Percentiles rank a stretch among this genome's conserved stretches.
These are phyloP conservation scores for Daldinia childiae DNA, from an alignment of 495 filamentous ascomycete species.

Conservation along the genomic window DNA sequence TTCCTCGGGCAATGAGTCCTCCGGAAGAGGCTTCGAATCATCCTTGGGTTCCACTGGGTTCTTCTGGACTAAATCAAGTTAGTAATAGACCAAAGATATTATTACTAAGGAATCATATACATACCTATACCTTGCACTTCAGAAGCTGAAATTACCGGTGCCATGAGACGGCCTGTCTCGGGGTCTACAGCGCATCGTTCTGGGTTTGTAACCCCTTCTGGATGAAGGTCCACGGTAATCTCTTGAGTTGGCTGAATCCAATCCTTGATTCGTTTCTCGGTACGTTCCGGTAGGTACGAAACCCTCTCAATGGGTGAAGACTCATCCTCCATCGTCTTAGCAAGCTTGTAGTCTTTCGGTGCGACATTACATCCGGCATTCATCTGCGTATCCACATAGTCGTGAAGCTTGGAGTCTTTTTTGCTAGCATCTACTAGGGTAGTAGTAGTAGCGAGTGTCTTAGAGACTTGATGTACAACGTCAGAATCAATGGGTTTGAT, in stretches of 20 bases:
- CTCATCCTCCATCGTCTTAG: not conserved
- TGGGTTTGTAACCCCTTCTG: constrained; percentile 25
- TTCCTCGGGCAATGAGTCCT: not conserved
- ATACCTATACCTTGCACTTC: constrained; percentile 22
- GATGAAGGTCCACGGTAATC: constrained; percentile 24
- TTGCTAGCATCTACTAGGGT: not conserved
- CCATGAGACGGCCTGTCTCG: constrained; percentile 41
- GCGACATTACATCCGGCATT: not conserved
- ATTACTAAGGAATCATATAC: not conserved
- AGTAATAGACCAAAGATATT: not conserved
- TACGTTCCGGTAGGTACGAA: not conserved
- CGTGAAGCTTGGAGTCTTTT: not conserved
- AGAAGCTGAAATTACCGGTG: constrained; percentile 24
- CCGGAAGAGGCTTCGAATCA: not conserved
- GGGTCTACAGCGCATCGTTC: constrained; percentile 48
- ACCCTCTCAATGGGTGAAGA: not conserved
- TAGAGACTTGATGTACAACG: not conserved
- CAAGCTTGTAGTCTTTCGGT: not conserved
- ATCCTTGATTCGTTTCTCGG: not conserved
- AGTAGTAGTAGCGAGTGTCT: not conserved
- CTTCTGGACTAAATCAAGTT: not conserved
- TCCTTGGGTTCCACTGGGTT: not conserved
- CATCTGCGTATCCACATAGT: not conserved
- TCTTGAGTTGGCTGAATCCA: constrained; percentile 22
- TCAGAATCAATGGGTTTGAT: not conserved